Evolutionary conservation across 1,284 basidiomycete species (phyloP).

Genomic region (Anthracocystis walkeri): DNA sequence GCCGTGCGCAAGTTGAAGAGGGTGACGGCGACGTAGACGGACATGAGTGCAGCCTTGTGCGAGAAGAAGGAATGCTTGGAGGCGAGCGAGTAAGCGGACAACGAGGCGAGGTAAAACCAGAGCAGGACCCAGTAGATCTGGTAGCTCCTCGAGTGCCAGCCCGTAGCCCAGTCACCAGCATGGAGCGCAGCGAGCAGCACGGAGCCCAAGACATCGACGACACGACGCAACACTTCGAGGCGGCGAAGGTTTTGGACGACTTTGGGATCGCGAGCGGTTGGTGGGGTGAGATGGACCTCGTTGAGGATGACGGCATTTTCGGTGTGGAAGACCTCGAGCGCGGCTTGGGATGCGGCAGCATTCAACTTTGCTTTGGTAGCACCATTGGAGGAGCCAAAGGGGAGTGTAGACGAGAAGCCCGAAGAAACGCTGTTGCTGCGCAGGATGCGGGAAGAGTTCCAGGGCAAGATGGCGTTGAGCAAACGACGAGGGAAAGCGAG

Average conservation of each 20-base stretch:
- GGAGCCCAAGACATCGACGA: constrained; percentile 50
- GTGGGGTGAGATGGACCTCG: constrained; percentile 61
- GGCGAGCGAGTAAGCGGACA: constrained; percentile 51
- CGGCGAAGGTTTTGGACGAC: constrained; percentile 14
- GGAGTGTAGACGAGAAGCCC: constrained; percentile 11
- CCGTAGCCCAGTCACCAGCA: constrained; percentile 41
- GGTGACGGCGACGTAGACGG: constrained; percentile 46
- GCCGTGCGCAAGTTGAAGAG: constrained; percentile 62
- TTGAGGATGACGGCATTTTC: constrained; percentile 68
- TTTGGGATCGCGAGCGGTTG: constrained; percentile 19
- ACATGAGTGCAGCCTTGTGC: constrained; percentile 60
- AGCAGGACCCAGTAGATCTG: constrained; percentile 46
- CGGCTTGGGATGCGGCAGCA: constrained; percentile 41
- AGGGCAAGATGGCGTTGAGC: constrained; percentile 46
- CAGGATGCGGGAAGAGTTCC: constrained; percentile 53
- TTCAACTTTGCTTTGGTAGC: constrained; percentile 7
- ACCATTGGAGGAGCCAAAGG: constrained; percentile 19
- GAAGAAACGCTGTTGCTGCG: constrained; percentile 33
- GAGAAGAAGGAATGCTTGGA: constrained; percentile 52
- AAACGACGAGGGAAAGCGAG: constrained; percentile 26
- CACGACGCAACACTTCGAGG: constrained; percentile 46
- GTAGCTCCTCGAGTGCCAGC: constrained; percentile 24
- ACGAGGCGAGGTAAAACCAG: constrained; percentile 58
- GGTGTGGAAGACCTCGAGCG: constrained; percentile 60
- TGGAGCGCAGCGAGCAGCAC: constrained; percentile 43